A percentile compares a stretch with the other conserved stretches of the same genome.
Conservation (phyloP, 179 eudicot species). For the Patellifolia procumbens region DNA sequence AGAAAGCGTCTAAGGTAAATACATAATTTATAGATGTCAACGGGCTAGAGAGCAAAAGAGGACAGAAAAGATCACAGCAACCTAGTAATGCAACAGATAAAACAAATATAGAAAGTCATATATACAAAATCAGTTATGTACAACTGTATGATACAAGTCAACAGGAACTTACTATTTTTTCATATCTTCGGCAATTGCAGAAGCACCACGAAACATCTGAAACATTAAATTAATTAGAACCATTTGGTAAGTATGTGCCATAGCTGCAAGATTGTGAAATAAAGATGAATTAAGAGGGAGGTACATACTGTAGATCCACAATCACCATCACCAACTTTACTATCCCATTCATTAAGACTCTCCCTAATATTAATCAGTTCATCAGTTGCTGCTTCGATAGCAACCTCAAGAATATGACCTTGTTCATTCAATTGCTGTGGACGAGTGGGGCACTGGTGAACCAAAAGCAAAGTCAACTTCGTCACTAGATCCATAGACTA, state of each 20-base stretch:
- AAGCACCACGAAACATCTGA: constrained; percentile 92
- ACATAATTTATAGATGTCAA: background rate
- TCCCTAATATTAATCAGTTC: constrained; percentile 71
- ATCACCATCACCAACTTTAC: constrained; percentile 99
- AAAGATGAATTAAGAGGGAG: constrained; percentile 1
- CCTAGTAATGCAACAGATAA: background rate
- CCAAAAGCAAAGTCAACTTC: constrained; percentile 23
- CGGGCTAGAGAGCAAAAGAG: background rate
- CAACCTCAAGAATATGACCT: constrained; percentile 70
- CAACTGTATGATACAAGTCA: background rate
- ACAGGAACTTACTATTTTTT: constrained; percentile 60
- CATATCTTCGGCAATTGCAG: constrained; percentile 84
- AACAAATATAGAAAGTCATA: constrained; percentile 1
- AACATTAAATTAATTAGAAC: constrained; percentile 29
- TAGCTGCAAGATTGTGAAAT: background rate
- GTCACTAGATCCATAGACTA: constrained; percentile 1
- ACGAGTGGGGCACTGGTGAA: constrained; percentile 54
- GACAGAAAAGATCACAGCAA: background rate
- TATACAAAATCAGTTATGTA: background rate
- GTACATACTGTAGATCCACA: constrained; percentile 95
- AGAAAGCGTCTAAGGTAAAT: background rate
- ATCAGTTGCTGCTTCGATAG: constrained; percentile 83
- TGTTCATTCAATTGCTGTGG: constrained; percentile 66
- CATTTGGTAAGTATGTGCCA: constrained; percentile 5
- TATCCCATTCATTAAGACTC: constrained; percentile 88